Evolutionary conservation across 352 stramenopile species (phyloP).

Genomic region (Globisporangium spinosum): DNA sequence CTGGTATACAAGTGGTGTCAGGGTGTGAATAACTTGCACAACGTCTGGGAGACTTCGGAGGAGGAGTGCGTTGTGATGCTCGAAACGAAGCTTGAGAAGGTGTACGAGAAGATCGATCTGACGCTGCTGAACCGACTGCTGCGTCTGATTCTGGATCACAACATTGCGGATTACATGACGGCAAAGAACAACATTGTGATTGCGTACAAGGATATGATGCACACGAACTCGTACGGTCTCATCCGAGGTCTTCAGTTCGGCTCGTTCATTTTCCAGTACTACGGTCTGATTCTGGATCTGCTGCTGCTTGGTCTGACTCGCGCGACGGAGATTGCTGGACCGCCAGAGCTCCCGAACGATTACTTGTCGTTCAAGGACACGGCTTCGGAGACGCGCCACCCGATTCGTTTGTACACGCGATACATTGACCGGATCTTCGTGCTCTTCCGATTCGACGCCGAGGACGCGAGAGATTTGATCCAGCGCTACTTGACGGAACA

Average conservation of each 20-base stretch:
- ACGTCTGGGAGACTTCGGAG: slow-evolving; percentile 98
- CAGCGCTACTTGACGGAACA: slow-evolving; percentile 99
- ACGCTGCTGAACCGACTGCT: slow-evolving; percentile 98
- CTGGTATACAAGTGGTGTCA: slow-evolving; percentile 99
- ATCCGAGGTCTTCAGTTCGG: slow-evolving; percentile 98
- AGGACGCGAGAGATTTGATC: slow-evolving; percentile 98
- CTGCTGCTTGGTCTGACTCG: slow-evolving; percentile 96
- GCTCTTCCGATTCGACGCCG: slow-evolving; percentile 97
- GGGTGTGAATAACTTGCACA: slow-evolving; percentile 99
- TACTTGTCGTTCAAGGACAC: slow-evolving; percentile 98
- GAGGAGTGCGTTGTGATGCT: slow-evolving; percentile 99
- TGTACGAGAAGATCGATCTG: slow-evolving; percentile 99
- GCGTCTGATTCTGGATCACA: slow-evolving; percentile 99
- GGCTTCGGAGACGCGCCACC: slow-evolving; percentile 95
- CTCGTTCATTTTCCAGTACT: slow-evolving; percentile 98
- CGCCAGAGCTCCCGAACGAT: slow-evolving; percentile 97
- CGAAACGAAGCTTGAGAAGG: slow-evolving; percentile 98
- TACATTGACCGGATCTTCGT: slow-evolving; percentile 99
- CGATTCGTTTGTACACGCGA: slow-evolving; percentile 99
- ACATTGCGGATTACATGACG: slow-evolving; percentile 99
- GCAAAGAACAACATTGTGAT: slow-evolving; percentile 99
- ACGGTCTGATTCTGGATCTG: slow-evolving; percentile 98
- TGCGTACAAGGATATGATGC: slow-evolving; percentile 99
- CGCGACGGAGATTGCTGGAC: slow-evolving; percentile 97
- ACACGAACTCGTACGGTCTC: slow-evolving; percentile 99